Percentiles rank a stretch among this genome's conserved stretches.
phyloP scores from a whole-genome alignment of 352 stramenopile species.

The Saprolegnia diclina region DNA sequence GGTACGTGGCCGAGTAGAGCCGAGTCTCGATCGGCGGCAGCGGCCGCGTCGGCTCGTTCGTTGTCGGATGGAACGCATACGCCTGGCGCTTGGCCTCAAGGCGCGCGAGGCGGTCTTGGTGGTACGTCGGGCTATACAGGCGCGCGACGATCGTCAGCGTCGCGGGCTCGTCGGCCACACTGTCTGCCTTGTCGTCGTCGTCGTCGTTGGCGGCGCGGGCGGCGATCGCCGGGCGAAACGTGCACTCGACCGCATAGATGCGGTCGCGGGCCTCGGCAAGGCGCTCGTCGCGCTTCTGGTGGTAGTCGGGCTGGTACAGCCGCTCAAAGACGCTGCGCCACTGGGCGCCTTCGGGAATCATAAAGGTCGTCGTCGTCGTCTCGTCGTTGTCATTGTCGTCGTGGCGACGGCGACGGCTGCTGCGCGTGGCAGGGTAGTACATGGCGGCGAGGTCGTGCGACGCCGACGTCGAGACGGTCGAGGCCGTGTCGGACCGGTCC shows the following conservation, averaged over 20 bases:
- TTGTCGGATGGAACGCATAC: background rate
- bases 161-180: background rate
- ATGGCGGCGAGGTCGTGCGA: background rate
- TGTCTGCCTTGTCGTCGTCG: background rate
- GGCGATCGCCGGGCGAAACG: background rate
- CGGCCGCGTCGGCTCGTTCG: background rate
- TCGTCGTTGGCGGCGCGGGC: background rate
- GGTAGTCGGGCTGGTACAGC: slow-evolving; percentile 9
- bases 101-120: background rate
- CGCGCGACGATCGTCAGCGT: background rate
- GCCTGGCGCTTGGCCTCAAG: background rate
- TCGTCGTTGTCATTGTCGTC: background rate
- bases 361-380: background rate
- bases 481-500: slow-evolving; percentile 10
- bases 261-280: background rate
- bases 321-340: slow-evolving; percentile 8
- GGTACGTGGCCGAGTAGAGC: slow-evolving; percentile 6
- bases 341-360: background rate
- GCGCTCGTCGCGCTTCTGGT: slow-evolving; percentile 2
- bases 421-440: background rate
- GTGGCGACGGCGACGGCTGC: background rate
- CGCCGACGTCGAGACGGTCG: slow-evolving; percentile 2
- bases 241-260: background rate
- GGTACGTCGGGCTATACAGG: slow-evolving; percentile 11
- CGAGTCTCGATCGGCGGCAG: background rate